Evolutionary conservation across 495 filamentous ascomycete genomes (phyloP).

Genomic region (Penicillium verhagenii): DNA sequence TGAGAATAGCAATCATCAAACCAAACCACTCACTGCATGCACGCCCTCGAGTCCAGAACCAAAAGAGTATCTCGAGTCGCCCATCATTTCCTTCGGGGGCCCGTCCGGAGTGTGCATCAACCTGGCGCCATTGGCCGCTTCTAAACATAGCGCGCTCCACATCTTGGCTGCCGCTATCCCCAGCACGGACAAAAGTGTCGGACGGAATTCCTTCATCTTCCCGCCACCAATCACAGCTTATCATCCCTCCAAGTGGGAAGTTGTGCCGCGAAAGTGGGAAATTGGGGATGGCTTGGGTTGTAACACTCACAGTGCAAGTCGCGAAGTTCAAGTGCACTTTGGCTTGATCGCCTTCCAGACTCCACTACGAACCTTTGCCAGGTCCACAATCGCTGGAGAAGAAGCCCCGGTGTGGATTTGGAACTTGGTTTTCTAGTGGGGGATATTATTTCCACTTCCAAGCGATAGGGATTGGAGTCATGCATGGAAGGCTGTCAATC

Average conservation of each 20-base stretch:
- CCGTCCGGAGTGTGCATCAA: constrained; percentile 9
- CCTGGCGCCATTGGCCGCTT: constrained; percentile 22
- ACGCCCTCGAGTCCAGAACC: constrained; percentile 12
- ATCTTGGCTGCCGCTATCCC: constrained; percentile 1
- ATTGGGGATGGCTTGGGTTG: not conserved
- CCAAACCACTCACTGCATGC: constrained; percentile 1
- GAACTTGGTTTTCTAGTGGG: too few species aligned
- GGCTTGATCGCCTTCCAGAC: not conserved
- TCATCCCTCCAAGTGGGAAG: not conserved
- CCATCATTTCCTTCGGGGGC: constrained; percentile 15
- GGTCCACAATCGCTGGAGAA: constrained; percentile 1
- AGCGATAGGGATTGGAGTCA: constrained; percentile 5
- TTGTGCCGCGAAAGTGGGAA: constrained; percentile 15
- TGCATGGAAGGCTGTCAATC: constrained; percentile 35
- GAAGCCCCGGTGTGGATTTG: not conserved
- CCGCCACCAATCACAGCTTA: constrained; percentile 18
- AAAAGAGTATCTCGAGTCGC: constrained; percentile 1
- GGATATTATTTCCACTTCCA: constrained; percentile 2
- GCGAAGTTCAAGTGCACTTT: too few species aligned
- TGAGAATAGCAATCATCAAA: too few species aligned
- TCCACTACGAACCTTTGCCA: not conserved
- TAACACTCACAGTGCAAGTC: not conserved
- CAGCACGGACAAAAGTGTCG: constrained; percentile 14
- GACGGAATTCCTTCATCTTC: constrained; percentile 16
- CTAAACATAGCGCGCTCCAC: constrained; percentile 28